Percentiles rank a stretch among this genome's conserved stretches.
Evolutionary conservation across 176 grass and related monocot species (phyloP).

Genomic region (Otatea glauca): DNA sequence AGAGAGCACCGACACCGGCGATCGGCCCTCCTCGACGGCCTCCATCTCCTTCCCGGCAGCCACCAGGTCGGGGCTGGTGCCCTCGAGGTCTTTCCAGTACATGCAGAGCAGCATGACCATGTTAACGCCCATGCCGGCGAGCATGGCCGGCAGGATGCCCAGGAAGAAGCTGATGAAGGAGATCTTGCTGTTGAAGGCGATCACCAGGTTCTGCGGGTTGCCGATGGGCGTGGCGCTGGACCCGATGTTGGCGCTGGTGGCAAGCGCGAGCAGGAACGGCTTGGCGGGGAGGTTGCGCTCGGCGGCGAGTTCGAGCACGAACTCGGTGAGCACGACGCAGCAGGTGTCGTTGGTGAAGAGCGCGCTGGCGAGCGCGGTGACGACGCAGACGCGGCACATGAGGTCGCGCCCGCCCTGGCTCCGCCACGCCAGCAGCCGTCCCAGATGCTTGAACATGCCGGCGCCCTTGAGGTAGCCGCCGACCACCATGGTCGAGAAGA

Average conservation of each 20-base stretch:
- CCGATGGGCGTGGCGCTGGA: conserved; percentile 91
- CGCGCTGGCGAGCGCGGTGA: conserved; percentile 85
- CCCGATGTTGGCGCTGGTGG: conserved; percentile 90
- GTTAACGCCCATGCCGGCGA: conserved; percentile 74
- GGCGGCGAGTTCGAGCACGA: conserved; percentile 84
- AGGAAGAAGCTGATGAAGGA: conserved; percentile 68
- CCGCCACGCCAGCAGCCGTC: conserved; percentile 74
- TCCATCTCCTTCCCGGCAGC: conserved; percentile 43
- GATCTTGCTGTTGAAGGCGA: conserved; percentile 88
- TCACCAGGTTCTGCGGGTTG: conserved; percentile 99
- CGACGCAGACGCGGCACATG: conserved; percentile 84
- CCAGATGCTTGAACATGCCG: conserved; percentile 89
- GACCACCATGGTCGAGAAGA: conserved; percentile 93
- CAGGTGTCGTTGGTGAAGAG: conserved; percentile 94
- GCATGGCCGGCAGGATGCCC: conserved; percentile 77
- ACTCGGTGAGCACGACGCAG: conserved; percentile 92
- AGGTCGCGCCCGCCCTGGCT: conserved; percentile 86
- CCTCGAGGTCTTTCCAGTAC: conserved; percentile 79
- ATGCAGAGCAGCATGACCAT: conserved; percentile 67
- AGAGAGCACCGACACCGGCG: conserved; percentile 48
- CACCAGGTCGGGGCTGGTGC: conserved; percentile 17
- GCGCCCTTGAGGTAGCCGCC: conserved; percentile 87
- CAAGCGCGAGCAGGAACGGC: conserved; percentile 85
- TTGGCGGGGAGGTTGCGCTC: conserved; percentile 77
- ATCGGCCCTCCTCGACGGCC: conserved; percentile 56